Conservation (phyloP, 805 yeast genomes). For the Suhomyces vadensis region DNA sequence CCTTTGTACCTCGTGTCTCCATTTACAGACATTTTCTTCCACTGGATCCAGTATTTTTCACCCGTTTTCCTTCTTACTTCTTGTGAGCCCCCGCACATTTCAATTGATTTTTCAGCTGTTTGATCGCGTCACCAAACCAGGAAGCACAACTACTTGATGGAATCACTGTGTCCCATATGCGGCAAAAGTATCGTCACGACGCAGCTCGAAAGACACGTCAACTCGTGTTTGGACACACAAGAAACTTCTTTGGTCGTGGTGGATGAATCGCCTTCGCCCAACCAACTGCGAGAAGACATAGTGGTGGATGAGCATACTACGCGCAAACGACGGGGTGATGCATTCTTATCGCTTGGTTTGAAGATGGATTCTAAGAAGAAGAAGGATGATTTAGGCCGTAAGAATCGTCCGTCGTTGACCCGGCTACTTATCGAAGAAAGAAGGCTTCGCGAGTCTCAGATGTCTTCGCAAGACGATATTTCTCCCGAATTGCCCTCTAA, state of each 20-base stretch:
- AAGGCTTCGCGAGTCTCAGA: constrained; percentile 14
- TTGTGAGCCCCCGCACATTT: not conserved
- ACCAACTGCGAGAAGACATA: constrained; percentile 5
- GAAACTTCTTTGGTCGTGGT: constrained; percentile 12
- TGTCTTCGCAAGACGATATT: not conserved
- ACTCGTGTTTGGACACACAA: constrained; percentile 37
- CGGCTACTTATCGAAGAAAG: constrained; percentile 37
- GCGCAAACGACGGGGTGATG: constrained; percentile 18
- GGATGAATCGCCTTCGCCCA: constrained; percentile 1
- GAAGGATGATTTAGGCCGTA: constrained; percentile 20
- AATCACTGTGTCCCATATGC: constrained; percentile 39
- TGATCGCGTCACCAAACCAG: not conserved
- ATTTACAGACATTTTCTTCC: not conserved
- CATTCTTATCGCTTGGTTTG: constrained; percentile 38
- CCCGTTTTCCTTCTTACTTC: too few relatives aligned
- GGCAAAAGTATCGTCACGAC: constrained; percentile 20
- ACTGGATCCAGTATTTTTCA: too few relatives aligned
- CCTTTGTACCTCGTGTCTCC: not conserved
- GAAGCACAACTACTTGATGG: constrained; percentile 4
- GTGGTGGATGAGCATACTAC: constrained; percentile 9
- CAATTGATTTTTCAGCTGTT: not conserved
- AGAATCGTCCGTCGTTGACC: constrained; percentile 33
- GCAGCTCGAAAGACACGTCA: constrained; percentile 41
- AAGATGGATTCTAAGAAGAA: constrained; percentile 27
- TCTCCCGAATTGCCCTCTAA: not conserved